Conservation (phyloP, 2,329 filamentous ascomycete genomes). For the Fusarium beomiforme region DNA sequence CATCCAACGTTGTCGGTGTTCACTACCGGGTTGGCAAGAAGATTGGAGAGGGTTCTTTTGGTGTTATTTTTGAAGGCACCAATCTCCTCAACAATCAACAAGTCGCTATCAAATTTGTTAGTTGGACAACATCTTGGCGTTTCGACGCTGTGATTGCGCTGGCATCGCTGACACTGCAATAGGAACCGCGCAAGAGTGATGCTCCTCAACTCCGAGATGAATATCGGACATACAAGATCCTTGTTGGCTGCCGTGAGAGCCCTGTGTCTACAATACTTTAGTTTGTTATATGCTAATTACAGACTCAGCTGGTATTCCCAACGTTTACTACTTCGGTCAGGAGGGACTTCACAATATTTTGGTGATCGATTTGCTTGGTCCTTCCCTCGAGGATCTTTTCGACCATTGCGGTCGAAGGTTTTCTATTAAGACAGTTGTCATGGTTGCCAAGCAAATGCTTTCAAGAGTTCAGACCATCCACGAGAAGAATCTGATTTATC, state of each 20-base stretch:
- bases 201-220: conserved; percentile 97
- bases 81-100: conserved; percentile 99
- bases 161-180: conserved; percentile 17
- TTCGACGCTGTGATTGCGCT: not conserved
- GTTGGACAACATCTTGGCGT: conserved; percentile 44
- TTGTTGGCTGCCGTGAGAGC: conserved; percentile 94
- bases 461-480: conserved; percentile 94
- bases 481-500: conserved; percentile 99
- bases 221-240: conserved; percentile 99
- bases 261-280: conserved; percentile 44
- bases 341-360: conserved; percentile 99
- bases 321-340: conserved; percentile 99
- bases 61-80: conserved; percentile 98
- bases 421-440: conserved; percentile 96
- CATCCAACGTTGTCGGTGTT: conserved; percentile 97
- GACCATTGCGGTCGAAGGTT: conserved; percentile 97
- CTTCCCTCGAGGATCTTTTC: conserved; percentile 95
- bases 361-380: conserved; percentile 94
- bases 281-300: conserved; percentile 34
- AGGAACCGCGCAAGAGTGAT: conserved; percentile 99
- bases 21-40: conserved; percentile 99
- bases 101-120: conserved; percentile 98
- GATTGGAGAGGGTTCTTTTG: conserved; percentile 98
- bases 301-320: conserved; percentile 87
- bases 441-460: conserved; percentile 99